Conservation (phyloP, 768 basidiomycete species). For the Suillus placidus region DNA sequence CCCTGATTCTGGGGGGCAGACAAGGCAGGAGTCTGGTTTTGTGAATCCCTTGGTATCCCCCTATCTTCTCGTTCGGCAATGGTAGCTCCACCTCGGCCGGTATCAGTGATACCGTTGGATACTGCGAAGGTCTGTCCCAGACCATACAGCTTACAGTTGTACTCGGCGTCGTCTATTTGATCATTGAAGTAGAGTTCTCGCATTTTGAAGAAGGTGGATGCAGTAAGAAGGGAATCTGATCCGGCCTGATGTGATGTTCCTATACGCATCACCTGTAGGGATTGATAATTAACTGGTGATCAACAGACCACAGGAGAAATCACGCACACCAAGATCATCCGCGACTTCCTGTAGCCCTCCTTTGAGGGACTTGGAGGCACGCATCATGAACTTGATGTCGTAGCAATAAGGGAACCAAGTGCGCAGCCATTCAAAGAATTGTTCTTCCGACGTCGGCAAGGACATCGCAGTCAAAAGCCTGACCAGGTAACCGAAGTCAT, state of each 20-base stretch:
- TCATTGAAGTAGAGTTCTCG: conserved; percentile 90
- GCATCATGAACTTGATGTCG: conserved; percentile 97
- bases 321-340: conserved; percentile 87
- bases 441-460: conserved; percentile 84
- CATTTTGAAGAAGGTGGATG: conserved; percentile 96
- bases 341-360: conserved; percentile 96
- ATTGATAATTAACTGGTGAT: conserved; percentile 1
- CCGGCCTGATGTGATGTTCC: conserved; percentile 95
- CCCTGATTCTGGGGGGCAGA: conserved; percentile 42
- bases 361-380: conserved; percentile 75
- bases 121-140: conserved; percentile 78
- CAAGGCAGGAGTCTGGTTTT: conserved; percentile 57
- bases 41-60: conserved; percentile 46
- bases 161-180: conserved; percentile 80
- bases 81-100: conserved; percentile 72
- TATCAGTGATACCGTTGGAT: conserved; percentile 67
- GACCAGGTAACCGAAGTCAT: conserved; percentile 98
- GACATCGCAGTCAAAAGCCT: conserved; percentile 87
- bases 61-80: conserved; percentile 82
- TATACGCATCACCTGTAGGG: conserved; percentile 76
- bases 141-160: conserved; percentile 82
- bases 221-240: conserved; percentile 93
- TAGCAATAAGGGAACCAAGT: conserved; percentile 97
- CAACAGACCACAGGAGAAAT: neutral
- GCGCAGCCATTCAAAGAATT: conserved; percentile 83